A percentile compares a stretch with the other conserved stretches of the same genome.
Evolutionary conservation across 2,329 filamentous ascomycete genomes (phyloP).

Genomic region (Neoascochyta sp.): DNA sequence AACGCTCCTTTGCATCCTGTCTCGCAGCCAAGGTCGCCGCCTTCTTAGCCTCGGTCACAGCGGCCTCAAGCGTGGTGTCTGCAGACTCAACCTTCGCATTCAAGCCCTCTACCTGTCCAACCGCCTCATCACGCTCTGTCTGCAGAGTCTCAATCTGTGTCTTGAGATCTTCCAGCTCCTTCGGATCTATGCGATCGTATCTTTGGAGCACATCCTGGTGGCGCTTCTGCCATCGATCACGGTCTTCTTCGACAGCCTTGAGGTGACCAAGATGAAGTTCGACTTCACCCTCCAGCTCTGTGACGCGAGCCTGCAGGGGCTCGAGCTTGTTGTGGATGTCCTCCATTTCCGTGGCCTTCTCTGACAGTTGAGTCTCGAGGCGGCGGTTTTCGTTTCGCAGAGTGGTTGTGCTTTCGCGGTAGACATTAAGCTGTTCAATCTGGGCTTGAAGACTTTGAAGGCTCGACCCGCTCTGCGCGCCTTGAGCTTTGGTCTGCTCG

Average conservation of each 20-base stretch:
- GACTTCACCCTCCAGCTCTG: slow-evolving; percentile 77
- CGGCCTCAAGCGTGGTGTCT: slow-evolving; percentile 11
- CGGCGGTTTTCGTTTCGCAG: slow-evolving; percentile 82
- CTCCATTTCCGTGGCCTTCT: slow-evolving; percentile 71
- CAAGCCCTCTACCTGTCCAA: slow-evolving; percentile 48
- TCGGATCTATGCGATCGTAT: slow-evolving; percentile 91
- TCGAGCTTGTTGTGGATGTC: slow-evolving; percentile 72
- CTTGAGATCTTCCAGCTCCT: slow-evolving; percentile 86
- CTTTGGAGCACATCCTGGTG: slow-evolving; percentile 94
- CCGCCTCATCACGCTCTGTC: slow-evolving; percentile 52
- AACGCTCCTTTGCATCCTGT: slow-evolving; percentile 59
- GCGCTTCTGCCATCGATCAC: slow-evolving; percentile 92
- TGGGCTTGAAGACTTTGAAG: slow-evolving; percentile 93
- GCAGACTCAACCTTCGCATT: slow-evolving; percentile 47
- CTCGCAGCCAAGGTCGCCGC: slow-evolving; percentile 46
- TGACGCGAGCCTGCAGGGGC: slow-evolving; percentile 74
- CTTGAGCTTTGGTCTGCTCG: slow-evolving; percentile 73
- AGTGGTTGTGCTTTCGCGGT: slow-evolving; percentile 90
- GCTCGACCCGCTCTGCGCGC: slow-evolving; percentile 67
- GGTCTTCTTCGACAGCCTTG: slow-evolving; percentile 82
- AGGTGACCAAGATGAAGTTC: slow-evolving; percentile 83
- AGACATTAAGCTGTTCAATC: slow-evolving; percentile 90
- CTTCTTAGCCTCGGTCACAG: slow-evolving; percentile 13
- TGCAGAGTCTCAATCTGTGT: slow-evolving; percentile 60
- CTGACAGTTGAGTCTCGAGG: slow-evolving; percentile 69